Conservation (phyloP, 2,329 filamentous ascomycete species). For the Fusarium sp. region DNA sequence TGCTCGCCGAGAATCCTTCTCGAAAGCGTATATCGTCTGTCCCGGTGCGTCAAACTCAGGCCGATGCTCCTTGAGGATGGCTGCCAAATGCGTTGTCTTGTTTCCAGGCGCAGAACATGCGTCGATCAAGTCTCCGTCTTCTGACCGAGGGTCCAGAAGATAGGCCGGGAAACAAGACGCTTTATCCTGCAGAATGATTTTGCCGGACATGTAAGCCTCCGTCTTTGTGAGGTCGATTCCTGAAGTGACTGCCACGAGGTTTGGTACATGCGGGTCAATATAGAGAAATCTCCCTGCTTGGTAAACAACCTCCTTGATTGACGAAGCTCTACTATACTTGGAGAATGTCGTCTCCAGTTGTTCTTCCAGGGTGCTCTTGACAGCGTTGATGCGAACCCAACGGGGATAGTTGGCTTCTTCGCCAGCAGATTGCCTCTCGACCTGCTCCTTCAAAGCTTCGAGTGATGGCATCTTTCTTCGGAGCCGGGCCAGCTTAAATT, state of each 20-base stretch:
- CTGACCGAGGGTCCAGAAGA: conserved; percentile 73
- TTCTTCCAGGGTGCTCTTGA: conserved; percentile 74
- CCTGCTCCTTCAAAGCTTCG: conserved; percentile 68
- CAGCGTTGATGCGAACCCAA: conserved; percentile 88
- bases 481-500: conserved; percentile 82
- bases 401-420: conserved; percentile 74
- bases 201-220: conserved; percentile 76
- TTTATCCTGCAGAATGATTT: conserved; percentile 93
- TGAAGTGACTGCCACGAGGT: conserved; percentile 81
- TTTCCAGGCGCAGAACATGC: conserved; percentile 95
- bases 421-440: conserved; percentile 61
- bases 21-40: conserved; percentile 75
- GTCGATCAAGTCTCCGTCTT: conserved; percentile 84
- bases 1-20: conserved; percentile 76
- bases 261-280: conserved; percentile 83
- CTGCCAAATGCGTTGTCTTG: conserved; percentile 93
- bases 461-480: conserved; percentile 74
- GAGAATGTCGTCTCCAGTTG: conserved; percentile 81
- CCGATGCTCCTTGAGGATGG: conserved; percentile 66
- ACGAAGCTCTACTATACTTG: conserved; percentile 64
- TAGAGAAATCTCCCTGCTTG: conserved; percentile 63
- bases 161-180: conserved; percentile 97
- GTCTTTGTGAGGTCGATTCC: conserved; percentile 76
- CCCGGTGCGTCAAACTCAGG: conserved; percentile 48
- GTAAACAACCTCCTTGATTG: conserved; percentile 64